Conservation (phyloP, 768 basidiomycete genomes). For the Amanita rimosa region DNA sequence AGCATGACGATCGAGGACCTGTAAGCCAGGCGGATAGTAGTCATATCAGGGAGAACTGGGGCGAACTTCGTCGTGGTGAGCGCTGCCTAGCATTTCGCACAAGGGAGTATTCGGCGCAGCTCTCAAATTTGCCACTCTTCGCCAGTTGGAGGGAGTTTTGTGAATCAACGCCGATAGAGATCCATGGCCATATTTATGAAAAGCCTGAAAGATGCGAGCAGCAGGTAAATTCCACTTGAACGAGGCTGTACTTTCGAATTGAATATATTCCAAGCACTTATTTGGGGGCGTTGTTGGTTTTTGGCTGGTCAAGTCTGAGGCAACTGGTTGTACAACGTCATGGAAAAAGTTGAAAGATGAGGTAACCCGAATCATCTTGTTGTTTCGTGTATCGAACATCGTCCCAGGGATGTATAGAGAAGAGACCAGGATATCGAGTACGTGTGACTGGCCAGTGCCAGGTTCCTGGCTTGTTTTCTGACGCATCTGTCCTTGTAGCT, state of each 20-base stretch:
- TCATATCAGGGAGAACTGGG: conserved; percentile 13
- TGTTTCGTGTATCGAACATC: neutral
- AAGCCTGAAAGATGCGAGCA: conserved; percentile 18
- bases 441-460: neutral
- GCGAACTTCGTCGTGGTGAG: conserved; percentile 11
- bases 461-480: neutral
- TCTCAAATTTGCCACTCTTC: conserved; percentile 17
- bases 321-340: conserved; percentile 16
- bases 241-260: neutral
- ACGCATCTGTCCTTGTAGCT: conserved; percentile 12
- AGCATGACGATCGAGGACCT: neutral
- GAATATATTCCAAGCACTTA: conserved; percentile 14
- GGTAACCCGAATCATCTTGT: conserved; percentile 9
- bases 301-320: conserved; percentile 18
- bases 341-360: conserved; percentile 20
- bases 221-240: conserved; percentile 12
- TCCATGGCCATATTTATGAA: conserved; percentile 14
- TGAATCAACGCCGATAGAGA: conserved; percentile 15
- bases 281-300: conserved; percentile 19
- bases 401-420: conserved; percentile 18
- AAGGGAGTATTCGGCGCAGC: conserved; percentile 19
- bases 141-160: conserved; percentile 16
- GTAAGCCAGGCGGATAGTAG: neutral
- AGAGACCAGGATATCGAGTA: conserved; percentile 16
- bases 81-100: conserved; percentile 18